Base-by-base conservation (phyloP, 352 stramenopile genomes). In the Elongisporangium prolatum region DNA sequence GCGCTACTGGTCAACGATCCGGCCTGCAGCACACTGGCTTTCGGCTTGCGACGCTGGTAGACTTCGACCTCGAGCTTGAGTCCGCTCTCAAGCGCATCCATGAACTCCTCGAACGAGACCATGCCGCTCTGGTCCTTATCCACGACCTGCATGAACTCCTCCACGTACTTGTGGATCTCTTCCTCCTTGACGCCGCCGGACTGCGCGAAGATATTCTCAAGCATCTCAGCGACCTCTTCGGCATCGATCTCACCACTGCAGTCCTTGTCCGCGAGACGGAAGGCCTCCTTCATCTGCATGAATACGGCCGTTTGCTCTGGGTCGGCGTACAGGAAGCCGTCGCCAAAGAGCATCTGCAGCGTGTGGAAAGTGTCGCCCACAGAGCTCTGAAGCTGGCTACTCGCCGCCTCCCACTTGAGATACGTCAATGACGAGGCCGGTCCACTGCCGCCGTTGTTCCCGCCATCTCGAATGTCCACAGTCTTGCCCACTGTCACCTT, bases 271-370 rank as follows among this genome's bases (percentile, higher is more conserved):
- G 82, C 84, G 0, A 89, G 57, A 13, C 84, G 77, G 62, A 93
- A 93, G 0, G 84, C 84, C 54, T 93, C 82, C 56, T 93, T 93
- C 72, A 93, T 93, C 60, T 93, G 84, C 84, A 93, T 90, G 60
- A 92, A 93, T 54, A 93, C 66, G 13, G 84, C 84, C 0, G 84
- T 93, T 50, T 93, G 78, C 20, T 93, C 84, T 21, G 80, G 74
- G 34, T 93, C 78, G 0, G 84, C 78, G 62, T 91, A 93, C 48
- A 81, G 54, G 55, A 93, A 93, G 3, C 74, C 71, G 11, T 91
- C 80, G 21, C 82, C 69, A 52, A 93, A 93, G 4, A 93, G 69
- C 61, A 81, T 74, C 40, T 88, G 63, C 34, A 93, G 60, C 16
- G 84, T 93, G 25, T 81, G 65, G 56, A 93, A 93, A 1, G 77